Conservation (phyloP, 108 stramenopile genomes). For the Chaetoceros tenuissimus region DNA sequence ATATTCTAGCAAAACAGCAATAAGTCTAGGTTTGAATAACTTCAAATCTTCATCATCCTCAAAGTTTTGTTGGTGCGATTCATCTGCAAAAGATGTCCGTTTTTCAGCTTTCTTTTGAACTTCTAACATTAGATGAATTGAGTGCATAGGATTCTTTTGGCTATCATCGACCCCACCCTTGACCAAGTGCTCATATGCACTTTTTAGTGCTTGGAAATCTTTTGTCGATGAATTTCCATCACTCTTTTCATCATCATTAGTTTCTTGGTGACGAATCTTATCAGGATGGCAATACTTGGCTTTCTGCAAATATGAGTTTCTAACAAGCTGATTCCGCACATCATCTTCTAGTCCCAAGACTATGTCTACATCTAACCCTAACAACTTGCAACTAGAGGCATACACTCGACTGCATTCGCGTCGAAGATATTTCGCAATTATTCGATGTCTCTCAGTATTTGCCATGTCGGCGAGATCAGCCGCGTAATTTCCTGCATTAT, state of each 20-base stretch:
- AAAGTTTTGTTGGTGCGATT: not conserved
- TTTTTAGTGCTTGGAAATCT: constrained; percentile 18
- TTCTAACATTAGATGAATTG: constrained; percentile 30
- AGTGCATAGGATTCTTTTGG: constrained; percentile 44
- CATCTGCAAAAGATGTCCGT: not conserved
- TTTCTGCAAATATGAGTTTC: constrained; percentile 38
- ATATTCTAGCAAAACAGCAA: constrained; percentile 73
- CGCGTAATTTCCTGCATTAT: constrained; percentile 69
- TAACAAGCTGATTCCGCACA: constrained; percentile 11
- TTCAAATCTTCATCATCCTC: constrained; percentile 18
- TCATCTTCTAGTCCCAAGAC: too few relatives aligned
- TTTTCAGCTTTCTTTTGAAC: too few relatives aligned
- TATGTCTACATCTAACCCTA: constrained; percentile 43
- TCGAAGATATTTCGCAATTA: constrained; percentile 44
- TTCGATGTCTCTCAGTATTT: constrained; percentile 38
- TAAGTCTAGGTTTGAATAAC: constrained; percentile 55
- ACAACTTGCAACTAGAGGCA: constrained; percentile 33
- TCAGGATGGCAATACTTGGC: constrained; percentile 66
- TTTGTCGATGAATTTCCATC: constrained; percentile 17
- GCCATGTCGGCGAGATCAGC: constrained; percentile 83
- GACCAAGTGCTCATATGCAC: constrained; percentile 37
- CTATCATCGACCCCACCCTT: constrained; percentile 25
- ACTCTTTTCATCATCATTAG: constrained; percentile 8
- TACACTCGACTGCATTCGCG: constrained; percentile 44
- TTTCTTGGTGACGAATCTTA: constrained; percentile 3